phyloP scores from a whole-genome alignment of 2,329 filamentous ascomycete genomes.

The Septoria petroselini region DNA sequence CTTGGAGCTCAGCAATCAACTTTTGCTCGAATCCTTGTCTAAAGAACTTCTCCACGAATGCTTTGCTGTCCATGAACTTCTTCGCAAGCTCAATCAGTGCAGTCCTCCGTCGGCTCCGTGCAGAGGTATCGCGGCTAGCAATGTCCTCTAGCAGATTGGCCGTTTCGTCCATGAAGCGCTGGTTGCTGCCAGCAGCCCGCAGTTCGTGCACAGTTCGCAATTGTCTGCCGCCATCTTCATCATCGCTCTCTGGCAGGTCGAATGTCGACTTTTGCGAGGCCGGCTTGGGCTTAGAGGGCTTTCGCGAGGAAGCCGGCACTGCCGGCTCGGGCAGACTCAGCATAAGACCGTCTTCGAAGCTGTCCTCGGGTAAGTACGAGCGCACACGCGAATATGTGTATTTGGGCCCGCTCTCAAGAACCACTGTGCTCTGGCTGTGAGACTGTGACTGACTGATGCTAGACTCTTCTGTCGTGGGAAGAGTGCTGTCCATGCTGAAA shows the following conservation, averaged over 20 bases:
- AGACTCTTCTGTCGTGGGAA: slow-evolving; percentile 2
- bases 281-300: slow-evolving; percentile 14
- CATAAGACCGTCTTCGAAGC: slow-evolving; percentile 40
- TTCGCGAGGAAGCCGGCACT: slow-evolving; percentile 7
- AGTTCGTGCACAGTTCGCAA: slow-evolving; percentile 62
- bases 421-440: slow-evolving; percentile 18
- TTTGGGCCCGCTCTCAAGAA: slow-evolving; percentile 39
- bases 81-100: slow-evolving; percentile 55
- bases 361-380: slow-evolving; percentile 57
- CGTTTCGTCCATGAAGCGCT: slow-evolving; percentile 55
- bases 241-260: slow-evolving; percentile 47
- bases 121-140: slow-evolving; percentile 44
- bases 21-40: slow-evolving; percentile 69
- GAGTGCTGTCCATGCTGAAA: slow-evolving; percentile 20
- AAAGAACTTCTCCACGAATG: slow-evolving; percentile 67
- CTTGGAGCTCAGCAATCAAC: slow-evolving; percentile 61
- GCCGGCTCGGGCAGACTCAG: slow-evolving; percentile 31
- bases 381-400: slow-evolving; percentile 58
- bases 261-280: slow-evolving; percentile 33
- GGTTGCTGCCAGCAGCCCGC: slow-evolving; percentile 56
- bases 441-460: slow-evolving; percentile 16
- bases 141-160: slow-evolving; percentile 60
- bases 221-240: slow-evolving; percentile 41
- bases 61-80: slow-evolving; percentile 54
- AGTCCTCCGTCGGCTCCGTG: slow-evolving; percentile 50